Evolutionary conservation across 2,329 filamentous ascomycete genomes (phyloP), one percentile per base, ranked within the genome.

Genomic region (Magnaporthiopsis poae): DNA sequence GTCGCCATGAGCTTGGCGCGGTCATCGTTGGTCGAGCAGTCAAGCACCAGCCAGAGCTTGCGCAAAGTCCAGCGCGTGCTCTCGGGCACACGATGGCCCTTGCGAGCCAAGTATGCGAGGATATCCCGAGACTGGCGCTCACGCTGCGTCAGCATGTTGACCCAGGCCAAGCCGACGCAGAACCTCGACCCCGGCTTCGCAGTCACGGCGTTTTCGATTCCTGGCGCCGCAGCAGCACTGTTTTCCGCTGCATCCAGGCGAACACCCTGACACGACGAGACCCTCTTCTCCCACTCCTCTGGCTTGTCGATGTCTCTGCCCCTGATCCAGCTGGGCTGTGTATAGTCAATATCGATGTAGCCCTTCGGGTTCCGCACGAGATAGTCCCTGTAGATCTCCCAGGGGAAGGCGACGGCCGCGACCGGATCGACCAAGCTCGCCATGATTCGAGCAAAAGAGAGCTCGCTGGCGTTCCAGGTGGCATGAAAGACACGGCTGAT

Each of bases 41-140:
- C 90, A 79, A 92, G 86, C 46, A 90, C 72, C 65, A 90, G 81
- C 91, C 91, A 95, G 25, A 91, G 78, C 72, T 90, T 90, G 81
- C 80, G 13, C 63, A 69, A 66, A 61, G 70, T 69, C 67, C 69
- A 68, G 67, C 69, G 65, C 63, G 69, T 67, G 56, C 31, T 12
- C 0, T 69, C 63, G 0, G 88, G 88, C 65, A 86, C 76, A 12
- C 82, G 80, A 67, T 87, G 82, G 1, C 87, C 88, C 61, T 82
- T 77, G 18, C 82, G 78, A 0, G 84, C 84, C 70, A 92, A 79
- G 15, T 82, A 77, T 18, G 82, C 82, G n/a, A 90, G 74, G 69
- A 92, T 90, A 70, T 90, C 84, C 33, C 81, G 77, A 68, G 85
- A 81, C 52, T 81, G 80, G 59, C 79, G 77, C 69, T 89, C 79